Conservation (phyloP, 2,329 filamentous ascomycete genomes). For the Helicocarpus griseus region DNA sequence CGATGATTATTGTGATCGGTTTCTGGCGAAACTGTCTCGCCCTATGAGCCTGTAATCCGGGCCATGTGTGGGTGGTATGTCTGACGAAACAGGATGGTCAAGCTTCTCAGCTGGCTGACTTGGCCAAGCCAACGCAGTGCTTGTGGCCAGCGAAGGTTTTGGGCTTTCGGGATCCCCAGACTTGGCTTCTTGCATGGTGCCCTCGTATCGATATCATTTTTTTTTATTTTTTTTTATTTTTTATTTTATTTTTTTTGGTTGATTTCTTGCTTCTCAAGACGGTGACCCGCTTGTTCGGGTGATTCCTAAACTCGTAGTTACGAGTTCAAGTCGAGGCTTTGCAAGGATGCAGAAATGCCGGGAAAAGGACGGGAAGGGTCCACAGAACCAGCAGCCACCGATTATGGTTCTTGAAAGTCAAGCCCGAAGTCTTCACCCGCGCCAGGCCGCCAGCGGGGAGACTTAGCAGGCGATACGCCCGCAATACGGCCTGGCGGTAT, state of each 20-base stretch:
- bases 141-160: too few species aligned
- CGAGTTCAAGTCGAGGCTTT: too few species aligned
- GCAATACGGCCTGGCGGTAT: neutral
- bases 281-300: neutral
- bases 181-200: neutral
- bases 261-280: neutral
- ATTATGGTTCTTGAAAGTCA: too few species aligned
- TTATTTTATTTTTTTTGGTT: too few species aligned
- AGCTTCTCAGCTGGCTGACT: neutral
- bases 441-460: too few species aligned
- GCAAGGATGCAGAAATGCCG: neutral
- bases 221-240: neutral
- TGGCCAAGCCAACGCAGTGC: too few species aligned
- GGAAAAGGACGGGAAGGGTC: slow-evolving; percentile 1
- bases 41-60: neutral
- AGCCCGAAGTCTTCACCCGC: neutral
- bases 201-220: neutral
- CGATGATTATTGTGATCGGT: neutral
- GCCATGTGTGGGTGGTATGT: too few species aligned
- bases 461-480: neutral
- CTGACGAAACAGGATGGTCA: neutral
- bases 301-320: neutral
- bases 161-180: neutral
- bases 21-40: neutral
- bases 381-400: neutral